phyloP scores from a whole-genome alignment of 495 filamentous ascomycete genomes.

The Aspergillus homomorphus region DNA sequence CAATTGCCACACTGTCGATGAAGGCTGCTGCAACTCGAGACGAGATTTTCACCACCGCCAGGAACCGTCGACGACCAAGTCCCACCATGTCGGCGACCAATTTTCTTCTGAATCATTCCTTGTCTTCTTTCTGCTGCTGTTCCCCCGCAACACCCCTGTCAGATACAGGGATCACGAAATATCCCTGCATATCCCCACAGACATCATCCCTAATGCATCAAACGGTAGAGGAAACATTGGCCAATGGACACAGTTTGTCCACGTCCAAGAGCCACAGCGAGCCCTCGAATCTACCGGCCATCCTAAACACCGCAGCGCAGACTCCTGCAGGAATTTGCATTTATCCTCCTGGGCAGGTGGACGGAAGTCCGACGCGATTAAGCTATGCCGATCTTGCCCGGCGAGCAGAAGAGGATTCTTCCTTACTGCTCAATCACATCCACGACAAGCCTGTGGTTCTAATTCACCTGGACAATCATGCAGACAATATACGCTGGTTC shows the following conservation, averaged over 20 bases:
- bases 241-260: not conserved
- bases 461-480: slow-evolving; percentile 4
- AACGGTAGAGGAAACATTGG: not conserved
- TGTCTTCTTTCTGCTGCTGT: not conserved
- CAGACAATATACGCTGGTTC: slow-evolving; percentile 37
- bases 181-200: not conserved
- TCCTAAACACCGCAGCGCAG: slow-evolving; percentile 1
- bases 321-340: slow-evolving; percentile 1
- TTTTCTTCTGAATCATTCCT: not conserved
- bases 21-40: no score
- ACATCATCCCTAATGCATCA: not conserved
- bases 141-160: not conserved
- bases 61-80: no score
- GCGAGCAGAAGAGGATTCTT: not conserved
- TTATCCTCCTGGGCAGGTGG: not conserved
- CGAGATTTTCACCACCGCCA: no score
- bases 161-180: not conserved
- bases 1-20: no score
- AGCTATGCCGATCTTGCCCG: slow-evolving; percentile 3
- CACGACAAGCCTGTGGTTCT: slow-evolving; percentile 1
- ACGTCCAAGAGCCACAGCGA: not conserved
- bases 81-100: not conserved
- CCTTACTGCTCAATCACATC: not conserved
- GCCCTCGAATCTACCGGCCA: not conserved
- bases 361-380: not conserved